phyloP scores from a whole-genome alignment of 805 yeast genomes.

The Saturnispora saitoi region DNA sequence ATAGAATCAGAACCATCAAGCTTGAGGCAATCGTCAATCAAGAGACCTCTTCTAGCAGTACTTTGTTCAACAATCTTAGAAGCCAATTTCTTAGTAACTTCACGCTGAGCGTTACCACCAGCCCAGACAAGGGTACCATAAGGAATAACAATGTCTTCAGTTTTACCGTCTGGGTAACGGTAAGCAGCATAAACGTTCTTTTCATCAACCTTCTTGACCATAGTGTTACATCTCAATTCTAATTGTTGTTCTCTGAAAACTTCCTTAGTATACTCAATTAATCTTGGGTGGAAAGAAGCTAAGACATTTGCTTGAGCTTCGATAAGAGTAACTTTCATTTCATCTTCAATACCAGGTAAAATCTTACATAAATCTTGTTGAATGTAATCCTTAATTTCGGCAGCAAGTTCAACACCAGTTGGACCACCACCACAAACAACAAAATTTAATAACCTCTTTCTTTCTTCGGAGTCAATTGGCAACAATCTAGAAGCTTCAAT shows the following conservation, averaged over 20 bases:
- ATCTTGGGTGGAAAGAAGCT: constrained; percentile 59
- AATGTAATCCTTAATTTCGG: constrained; percentile 89
- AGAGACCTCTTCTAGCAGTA: constrained; percentile 83
- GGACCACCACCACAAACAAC: constrained; percentile 99
- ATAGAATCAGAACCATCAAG: constrained; percentile 76
- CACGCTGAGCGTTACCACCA: constrained; percentile 90
- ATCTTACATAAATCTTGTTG: constrained; percentile 83
- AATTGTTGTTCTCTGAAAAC: constrained; percentile 62
- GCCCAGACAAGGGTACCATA: constrained; percentile 97
- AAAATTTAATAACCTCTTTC: constrained; percentile 75
- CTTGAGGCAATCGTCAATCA: constrained; percentile 73
- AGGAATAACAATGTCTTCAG: constrained; percentile 53
- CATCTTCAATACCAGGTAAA: constrained; percentile 80
- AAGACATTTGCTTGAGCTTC: constrained; percentile 90
- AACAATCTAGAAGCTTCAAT: constrained; percentile 82
- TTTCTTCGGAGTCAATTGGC: constrained; percentile 62
- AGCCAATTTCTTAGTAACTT: constrained; percentile 58
- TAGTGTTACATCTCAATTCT: constrained; percentile 70
- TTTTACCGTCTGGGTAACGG: constrained; percentile 58
- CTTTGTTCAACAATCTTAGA: constrained; percentile 64
- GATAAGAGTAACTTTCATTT: constrained; percentile 73
- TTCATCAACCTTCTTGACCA: constrained; percentile 78
- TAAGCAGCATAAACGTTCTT: constrained; percentile 61
- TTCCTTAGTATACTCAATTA: constrained; percentile 71
- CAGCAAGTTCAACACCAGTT: constrained; percentile 97